These are phyloP conservation scores for Fusarium illudens DNA, from an alignment of 2,329 filamentous ascomycete genomes.

Conservation along the genomic window DNA sequence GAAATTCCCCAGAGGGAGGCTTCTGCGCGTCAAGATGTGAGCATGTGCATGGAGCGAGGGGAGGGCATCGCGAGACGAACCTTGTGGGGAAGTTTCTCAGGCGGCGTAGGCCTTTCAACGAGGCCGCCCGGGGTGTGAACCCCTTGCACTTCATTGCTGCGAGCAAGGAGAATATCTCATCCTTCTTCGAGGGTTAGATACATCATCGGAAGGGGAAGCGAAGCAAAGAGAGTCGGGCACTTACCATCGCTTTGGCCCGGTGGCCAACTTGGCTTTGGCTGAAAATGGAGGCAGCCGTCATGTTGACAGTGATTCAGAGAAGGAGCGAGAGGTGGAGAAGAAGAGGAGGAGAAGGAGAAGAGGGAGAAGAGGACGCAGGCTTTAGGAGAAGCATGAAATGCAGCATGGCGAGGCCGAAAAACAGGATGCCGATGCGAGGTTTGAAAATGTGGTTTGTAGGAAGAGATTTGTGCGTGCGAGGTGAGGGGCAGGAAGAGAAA, in stretches of 20 bases:
- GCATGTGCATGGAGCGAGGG: not conserved
- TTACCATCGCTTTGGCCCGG: not conserved
- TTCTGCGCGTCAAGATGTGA: not conserved
- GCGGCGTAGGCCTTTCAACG: not conserved
- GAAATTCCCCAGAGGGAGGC: not conserved
- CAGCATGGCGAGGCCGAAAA: not conserved
- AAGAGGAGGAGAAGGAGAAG: not conserved
- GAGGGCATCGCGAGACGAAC: not conserved
- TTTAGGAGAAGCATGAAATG: not conserved
- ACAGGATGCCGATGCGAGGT: not conserved
- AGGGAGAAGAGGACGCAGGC: not conserved
- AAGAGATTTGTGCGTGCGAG: not conserved
- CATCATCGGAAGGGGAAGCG: too few relatives aligned
- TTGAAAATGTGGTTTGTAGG: not conserved
- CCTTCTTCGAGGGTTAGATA: not conserved
- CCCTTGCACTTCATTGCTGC: not conserved
- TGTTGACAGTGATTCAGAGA: not conserved
- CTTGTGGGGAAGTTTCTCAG: not conserved
- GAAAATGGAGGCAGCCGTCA: not conserved
- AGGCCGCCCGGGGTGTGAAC: not conserved
- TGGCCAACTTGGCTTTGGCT: not conserved
- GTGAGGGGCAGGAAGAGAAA: not conserved
- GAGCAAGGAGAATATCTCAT: not conserved
- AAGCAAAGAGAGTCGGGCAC: not conserved
- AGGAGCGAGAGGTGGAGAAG: not conserved